Conservation (phyloP, 306 rosid species). For the Abrus precatorius region DNA sequence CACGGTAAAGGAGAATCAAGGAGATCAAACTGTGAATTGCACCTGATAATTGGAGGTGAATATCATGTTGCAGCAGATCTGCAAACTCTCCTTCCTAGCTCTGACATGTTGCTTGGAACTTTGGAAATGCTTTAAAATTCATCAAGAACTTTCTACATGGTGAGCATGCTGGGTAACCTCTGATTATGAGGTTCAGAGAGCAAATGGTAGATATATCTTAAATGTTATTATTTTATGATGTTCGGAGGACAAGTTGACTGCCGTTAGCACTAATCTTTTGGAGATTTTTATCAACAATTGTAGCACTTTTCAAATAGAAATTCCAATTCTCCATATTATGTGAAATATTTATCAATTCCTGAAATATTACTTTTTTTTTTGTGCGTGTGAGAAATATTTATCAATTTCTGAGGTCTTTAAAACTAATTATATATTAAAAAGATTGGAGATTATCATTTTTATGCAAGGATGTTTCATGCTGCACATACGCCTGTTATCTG, state of each 20-base stretch:
- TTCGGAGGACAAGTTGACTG: not conserved
- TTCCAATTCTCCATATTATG: conserved; percentile 16
- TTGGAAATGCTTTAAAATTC: conserved; percentile 22
- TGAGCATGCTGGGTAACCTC: not conserved
- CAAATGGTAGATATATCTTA: conserved; percentile 3
- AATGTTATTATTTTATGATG: not conserved
- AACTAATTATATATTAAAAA: no score
- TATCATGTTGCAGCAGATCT: conserved; percentile 30
- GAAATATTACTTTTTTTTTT: not conserved
- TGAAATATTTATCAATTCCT: conserved; percentile 15
- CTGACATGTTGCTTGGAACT: conserved; percentile 18
- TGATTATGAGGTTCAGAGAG: conserved; percentile 32
- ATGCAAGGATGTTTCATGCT: no score
- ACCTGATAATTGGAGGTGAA: not conserved
- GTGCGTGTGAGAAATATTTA: no score
- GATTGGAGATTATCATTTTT: no score
- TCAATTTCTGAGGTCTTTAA: no score
- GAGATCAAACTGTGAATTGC: conserved; percentile 25
- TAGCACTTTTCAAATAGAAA: conserved; percentile 26
- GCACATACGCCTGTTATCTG: not conserved
- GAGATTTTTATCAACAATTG: conserved; percentile 18
- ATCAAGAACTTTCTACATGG: not conserved
- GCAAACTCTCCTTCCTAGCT: conserved; percentile 40
- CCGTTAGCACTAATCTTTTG: not conserved
- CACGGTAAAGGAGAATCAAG: conserved; percentile 19